Base-by-base conservation (phyloP, 768 basidiomycete genomes). In the Phlebiopsis flavidoalba region DNA sequence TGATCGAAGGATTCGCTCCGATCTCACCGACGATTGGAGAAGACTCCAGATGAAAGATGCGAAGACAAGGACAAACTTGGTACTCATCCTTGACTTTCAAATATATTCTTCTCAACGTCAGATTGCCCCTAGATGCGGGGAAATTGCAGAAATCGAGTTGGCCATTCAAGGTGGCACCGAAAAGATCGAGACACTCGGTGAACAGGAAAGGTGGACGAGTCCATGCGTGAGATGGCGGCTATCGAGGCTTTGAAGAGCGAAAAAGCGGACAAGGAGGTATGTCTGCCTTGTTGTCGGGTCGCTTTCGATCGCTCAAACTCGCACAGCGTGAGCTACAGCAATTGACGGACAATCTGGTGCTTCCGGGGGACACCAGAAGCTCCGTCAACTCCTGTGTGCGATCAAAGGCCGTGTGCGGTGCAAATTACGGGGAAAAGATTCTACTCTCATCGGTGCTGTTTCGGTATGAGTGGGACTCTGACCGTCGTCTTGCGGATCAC, bases 41-140 rank as follows among this genome's bases (percentile, higher is more conserved):
- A 99, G 81, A 99, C 97, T 5, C 97, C 97, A 36, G 97, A 98
- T 77, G 97, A 99, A 80, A 99, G n/a, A 99, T 73, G 94, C 95
- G 54, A 97, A 98, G 77, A 98, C 96, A 35, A n/a, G n/a, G n/a
- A 98, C 97, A 4, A 95, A 96, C 74, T 75, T 99, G 79, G 91
- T 91, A 64, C 51, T 11, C 51, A 37, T 21, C 21, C 3, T 21
- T 49, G 33, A n/a, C 54, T 49, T 37, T 46, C 26, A 31, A 31
- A 2, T 6, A 31, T 31, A 31, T 6, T 6, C 54, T 21, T 53
- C 26, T 31, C 26, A 31, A 2, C 26, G 26, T 31, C 26, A 31
- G 2, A 31, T 31, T 31, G 26, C 10, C 40, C 12, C 40, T 66
- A 93, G 91, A 99, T 99, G 97, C 83, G 94, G 64, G n/a, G 97